Conservation (phyloP, 164 flowering plant genomes). For the Macadamia integrifolia region DNA sequence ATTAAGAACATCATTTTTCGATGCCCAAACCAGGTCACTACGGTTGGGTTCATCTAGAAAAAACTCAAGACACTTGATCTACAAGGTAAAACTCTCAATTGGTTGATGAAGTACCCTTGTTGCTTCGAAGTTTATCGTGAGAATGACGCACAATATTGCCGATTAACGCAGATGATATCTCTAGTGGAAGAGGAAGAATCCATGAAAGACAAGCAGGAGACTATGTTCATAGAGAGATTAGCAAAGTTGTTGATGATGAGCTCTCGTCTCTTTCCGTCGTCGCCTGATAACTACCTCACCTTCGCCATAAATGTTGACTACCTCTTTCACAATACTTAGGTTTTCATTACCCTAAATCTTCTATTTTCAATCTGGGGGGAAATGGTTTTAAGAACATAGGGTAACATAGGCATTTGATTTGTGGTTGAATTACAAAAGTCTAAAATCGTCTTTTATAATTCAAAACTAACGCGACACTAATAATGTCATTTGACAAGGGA, state of each 20-base stretch:
- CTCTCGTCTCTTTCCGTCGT: conserved; percentile 16
- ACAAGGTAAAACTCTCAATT: conserved; percentile 83
- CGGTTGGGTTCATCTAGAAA: conserved; percentile 60
- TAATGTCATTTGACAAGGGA: too few species aligned
- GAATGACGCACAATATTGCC: conserved; percentile 44
- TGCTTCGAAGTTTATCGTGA: conserved; percentile 63
- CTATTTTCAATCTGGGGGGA: too few species aligned
- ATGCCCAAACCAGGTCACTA: conserved; percentile 48
- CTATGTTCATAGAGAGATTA: conserved; percentile 46
- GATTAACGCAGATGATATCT: conserved; percentile 63
- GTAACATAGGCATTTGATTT: too few species aligned
- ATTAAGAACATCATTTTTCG: conserved; percentile 80
- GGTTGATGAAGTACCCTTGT: conserved; percentile 87
- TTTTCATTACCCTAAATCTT: too few species aligned
- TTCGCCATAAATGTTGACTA: too few species aligned
- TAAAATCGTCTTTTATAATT: too few species aligned
- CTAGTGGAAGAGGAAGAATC: conserved; percentile 81
- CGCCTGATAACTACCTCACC: too few species aligned
- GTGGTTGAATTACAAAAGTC: too few species aligned
- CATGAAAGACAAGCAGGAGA: conserved; percentile 52
- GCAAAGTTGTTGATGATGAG: conserved; percentile 77
- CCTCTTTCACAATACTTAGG: too few species aligned
- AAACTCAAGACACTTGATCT: conserved; percentile 88
- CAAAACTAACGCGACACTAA: too few species aligned
- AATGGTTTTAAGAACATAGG: too few species aligned